A percentile compares a stretch with the other conserved stretches of the same genome.
Evolutionary conservation across 192 early-diverging fungal genomes (phyloP).

Genomic region (Entophlyctis luteolus): DNA sequence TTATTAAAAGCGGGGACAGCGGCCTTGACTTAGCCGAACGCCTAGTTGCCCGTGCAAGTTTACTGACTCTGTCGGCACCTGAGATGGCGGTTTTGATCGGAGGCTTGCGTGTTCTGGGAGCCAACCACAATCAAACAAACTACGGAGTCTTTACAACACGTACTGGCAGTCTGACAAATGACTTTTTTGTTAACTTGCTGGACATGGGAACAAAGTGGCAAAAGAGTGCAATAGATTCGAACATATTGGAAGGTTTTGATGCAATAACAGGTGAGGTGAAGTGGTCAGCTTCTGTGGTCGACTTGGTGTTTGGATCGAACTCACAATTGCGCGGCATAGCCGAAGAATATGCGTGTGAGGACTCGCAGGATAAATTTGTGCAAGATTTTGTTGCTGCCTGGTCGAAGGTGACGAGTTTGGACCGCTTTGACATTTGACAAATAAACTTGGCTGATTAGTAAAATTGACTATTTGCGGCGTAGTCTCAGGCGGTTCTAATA

Average conservation of each 20-base stretch:
- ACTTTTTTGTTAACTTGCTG: slow-evolving; percentile 35
- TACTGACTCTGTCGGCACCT: slow-evolving; percentile 21
- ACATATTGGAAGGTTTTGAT: slow-evolving; percentile 20
- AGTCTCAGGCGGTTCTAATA: no score
- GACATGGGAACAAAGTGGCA: slow-evolving; percentile 3
- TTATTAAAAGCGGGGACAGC: not conserved
- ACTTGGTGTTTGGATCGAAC: slow-evolving; percentile 35
- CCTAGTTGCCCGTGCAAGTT: slow-evolving; percentile 9
- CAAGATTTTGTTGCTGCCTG: slow-evolving; percentile 27
- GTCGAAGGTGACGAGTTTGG: slow-evolving; percentile 27
- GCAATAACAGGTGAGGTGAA: slow-evolving; percentile 5
- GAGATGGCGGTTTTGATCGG: slow-evolving; percentile 24
- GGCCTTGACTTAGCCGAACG: not conserved
- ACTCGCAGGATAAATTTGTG: slow-evolving; percentile 12
- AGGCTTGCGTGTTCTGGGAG: slow-evolving; percentile 29
- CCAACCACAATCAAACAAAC: slow-evolving; percentile 8
- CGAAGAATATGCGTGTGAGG: slow-evolving; percentile 21
- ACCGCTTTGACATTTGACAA: slow-evolving; percentile 34
- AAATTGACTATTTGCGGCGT: no score
- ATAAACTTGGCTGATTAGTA: not conserved
- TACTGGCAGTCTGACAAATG: slow-evolving; percentile 22
- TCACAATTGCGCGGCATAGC: slow-evolving; percentile 26
- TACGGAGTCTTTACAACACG: slow-evolving; percentile 10
- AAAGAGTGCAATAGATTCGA: not conserved
- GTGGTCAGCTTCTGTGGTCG: slow-evolving; percentile 26